Percentiles rank a stretch among this genome's conserved stretches.
Conservation (phyloP, 2,329 filamentous ascomycete genomes). For the Xylariomycetidae sp. region DNA sequence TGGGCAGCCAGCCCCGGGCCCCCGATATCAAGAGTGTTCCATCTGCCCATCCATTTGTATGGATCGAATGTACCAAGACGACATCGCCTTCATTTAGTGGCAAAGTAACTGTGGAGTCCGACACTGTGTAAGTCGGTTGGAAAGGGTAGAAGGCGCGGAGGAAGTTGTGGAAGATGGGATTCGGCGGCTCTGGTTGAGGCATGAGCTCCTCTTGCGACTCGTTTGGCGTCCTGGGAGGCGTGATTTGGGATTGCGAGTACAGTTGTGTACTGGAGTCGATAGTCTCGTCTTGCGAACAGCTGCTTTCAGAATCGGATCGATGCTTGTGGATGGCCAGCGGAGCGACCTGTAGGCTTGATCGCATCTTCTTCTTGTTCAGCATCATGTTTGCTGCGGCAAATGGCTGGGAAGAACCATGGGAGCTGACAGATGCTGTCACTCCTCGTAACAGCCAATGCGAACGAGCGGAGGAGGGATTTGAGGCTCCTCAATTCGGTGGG, state of each 20-base stretch:
- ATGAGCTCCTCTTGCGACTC: conserved; percentile 55
- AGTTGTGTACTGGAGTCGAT: conserved; percentile 29
- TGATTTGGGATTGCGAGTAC: conserved; percentile 58
- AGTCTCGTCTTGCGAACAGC: conserved; percentile 22
- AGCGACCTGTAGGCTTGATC: conserved; percentile 56
- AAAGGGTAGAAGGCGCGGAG: conserved; percentile 92
- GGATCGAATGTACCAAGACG: conserved; percentile 89
- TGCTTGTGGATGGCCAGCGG: conserved; percentile 49
- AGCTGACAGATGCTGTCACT: conserved; percentile 16
- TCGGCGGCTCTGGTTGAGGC: conserved; percentile 35
- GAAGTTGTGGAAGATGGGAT: conserved; percentile 84
- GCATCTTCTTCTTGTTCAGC: conserved; percentile 41
- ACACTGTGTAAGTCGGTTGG: conserved; percentile 68
- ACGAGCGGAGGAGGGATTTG: conserved; percentile 7
- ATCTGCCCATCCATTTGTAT: conserved; percentile 98
- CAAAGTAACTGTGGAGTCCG: conserved; percentile 82
- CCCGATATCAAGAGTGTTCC: conserved; percentile 84
- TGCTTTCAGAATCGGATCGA: conserved; percentile 22
- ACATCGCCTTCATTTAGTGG: conserved; percentile 87
- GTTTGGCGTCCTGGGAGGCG: conserved; percentile 70
- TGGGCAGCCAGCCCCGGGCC: conserved; percentile 89
- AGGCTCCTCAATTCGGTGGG: conserved; percentile 7
- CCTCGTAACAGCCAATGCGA: conserved; percentile 17
- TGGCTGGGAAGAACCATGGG: conserved; percentile 32
- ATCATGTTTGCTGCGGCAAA: conserved; percentile 36